Evolutionary conservation across 2,329 filamentous ascomycete species (phyloP).

Genomic region (Cladosporium sp.): DNA sequence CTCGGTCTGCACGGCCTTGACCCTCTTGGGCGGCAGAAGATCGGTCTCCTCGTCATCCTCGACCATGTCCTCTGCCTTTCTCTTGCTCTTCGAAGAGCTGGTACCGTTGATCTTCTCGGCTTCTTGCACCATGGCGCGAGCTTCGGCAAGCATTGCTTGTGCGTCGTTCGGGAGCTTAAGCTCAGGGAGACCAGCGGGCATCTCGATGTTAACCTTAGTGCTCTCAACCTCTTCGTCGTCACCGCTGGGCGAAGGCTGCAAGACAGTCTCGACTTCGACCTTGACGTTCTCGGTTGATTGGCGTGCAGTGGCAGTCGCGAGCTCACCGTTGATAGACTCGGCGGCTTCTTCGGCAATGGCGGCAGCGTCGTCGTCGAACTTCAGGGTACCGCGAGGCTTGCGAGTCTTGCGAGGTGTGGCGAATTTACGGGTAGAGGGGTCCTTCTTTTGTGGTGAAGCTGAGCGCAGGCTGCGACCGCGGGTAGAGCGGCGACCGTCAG

Average conservation of each 20-base stretch:
- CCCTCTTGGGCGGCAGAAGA: conserved; percentile 57
- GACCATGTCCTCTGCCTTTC: conserved; percentile 68
- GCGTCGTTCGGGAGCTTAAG: conserved; percentile 73
- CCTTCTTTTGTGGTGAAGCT: conserved; percentile 42
- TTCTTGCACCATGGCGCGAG: conserved; percentile 80
- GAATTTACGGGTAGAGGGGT: conserved; percentile 39
- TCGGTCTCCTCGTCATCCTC: conserved; percentile 42
- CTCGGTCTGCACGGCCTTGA: conserved; percentile 70
- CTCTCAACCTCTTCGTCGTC: conserved; percentile 69
- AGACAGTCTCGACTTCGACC: conserved; percentile 65
- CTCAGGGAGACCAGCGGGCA: conserved; percentile 63
- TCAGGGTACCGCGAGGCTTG: conserved; percentile 34
- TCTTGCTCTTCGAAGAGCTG: conserved; percentile 38
- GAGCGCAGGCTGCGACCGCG: conserved; percentile 55
- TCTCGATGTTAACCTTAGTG: conserved; percentile 70
- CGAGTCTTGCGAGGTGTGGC: conserved; percentile 53
- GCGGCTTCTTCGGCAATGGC: conserved; percentile 22
- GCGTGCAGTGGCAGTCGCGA: conserved; percentile 11
- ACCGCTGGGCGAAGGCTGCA: conserved; percentile 46
- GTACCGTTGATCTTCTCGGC: conserved; percentile 51
- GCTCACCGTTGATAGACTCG: conserved; percentile 19
- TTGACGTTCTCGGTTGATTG: conserved; percentile 52
- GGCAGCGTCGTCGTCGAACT: conserved; percentile 25
- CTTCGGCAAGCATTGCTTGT: conserved; percentile 76
- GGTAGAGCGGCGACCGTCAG: conserved; percentile 21